Evolutionary conservation across 2,329 filamentous ascomycete species (phyloP).

Genomic region (Xylaria sp.): DNA sequence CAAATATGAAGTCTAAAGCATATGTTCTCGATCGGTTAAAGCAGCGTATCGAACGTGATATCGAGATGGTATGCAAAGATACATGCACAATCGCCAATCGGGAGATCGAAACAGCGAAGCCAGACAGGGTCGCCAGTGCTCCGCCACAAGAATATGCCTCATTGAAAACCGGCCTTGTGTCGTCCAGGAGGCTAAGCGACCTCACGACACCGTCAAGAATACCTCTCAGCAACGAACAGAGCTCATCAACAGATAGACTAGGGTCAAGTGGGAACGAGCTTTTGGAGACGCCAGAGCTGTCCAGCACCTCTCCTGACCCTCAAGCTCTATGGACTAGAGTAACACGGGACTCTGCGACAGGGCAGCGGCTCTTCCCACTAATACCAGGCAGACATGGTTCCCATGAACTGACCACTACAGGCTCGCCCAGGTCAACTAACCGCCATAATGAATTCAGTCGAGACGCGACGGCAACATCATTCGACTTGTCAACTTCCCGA

Average conservation of each 20-base stretch:
- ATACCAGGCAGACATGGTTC: slow-evolving; percentile 21
- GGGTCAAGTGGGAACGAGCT: slow-evolving; percentile 21
- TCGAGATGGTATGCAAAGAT: slow-evolving; percentile 62
- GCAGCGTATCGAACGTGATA: slow-evolving; percentile 58
- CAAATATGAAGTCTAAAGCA: slow-evolving; percentile 52
- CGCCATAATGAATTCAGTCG: slow-evolving; percentile 3
- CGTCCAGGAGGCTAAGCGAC: slow-evolving; percentile 24
- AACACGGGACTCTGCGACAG: slow-evolving; percentile 40
- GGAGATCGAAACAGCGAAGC: slow-evolving; percentile 34
- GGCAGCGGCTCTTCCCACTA: slow-evolving; percentile 44
- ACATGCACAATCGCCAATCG: slow-evolving; percentile 58
- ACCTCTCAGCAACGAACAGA: not conserved
- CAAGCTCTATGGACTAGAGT: slow-evolving; percentile 35
- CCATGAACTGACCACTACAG: slow-evolving; percentile 2
- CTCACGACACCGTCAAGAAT: slow-evolving; percentile 12
- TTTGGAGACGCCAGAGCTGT: slow-evolving; percentile 27
- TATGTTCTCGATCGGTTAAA: slow-evolving; percentile 56
- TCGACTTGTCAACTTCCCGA: slow-evolving; percentile 30
- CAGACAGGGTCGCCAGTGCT: slow-evolving; percentile 14
- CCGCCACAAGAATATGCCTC: slow-evolving; percentile 18
- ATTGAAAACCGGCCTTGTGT: slow-evolving; percentile 16
- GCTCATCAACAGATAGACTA: slow-evolving; percentile 15
- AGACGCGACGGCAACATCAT: slow-evolving; percentile 22
- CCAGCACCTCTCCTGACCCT: slow-evolving; percentile 33
- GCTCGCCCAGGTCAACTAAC: slow-evolving; percentile 7